These are phyloP conservation scores for Phialemonium atrogriseum DNA, from an alignment of 2,329 filamentous ascomycete species.

Conservation along the genomic window DNA sequence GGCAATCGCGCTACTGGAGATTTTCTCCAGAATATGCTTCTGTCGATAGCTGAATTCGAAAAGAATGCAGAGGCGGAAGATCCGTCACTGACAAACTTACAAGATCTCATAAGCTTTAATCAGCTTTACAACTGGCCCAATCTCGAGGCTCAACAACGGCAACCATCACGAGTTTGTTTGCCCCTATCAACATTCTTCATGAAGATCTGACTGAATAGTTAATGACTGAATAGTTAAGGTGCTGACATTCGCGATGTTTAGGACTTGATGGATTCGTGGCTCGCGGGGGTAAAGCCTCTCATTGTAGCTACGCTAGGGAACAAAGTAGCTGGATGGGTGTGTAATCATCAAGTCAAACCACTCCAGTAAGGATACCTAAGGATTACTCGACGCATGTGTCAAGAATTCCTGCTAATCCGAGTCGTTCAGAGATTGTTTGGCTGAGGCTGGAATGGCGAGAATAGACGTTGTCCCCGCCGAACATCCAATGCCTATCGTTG, in stretches of 20 bases:
- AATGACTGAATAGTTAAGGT: conserved; percentile 1
- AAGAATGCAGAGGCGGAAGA: not conserved
- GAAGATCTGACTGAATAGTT: no score
- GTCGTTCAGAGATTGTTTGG: conserved; percentile 1
- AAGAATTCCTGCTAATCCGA: not conserved
- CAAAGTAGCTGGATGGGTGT: not conserved
- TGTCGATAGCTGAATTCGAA: not conserved
- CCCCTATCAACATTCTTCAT: not conserved
- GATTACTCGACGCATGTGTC: not conserved
- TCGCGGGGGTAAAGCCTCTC: not conserved
- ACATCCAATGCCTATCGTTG: not conserved
- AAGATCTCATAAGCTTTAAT: conserved; percentile 1
- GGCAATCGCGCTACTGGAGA: not conserved
- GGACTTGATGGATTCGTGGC: not conserved
- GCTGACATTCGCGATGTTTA: not conserved
- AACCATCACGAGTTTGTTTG: not conserved
- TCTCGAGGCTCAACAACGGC: not conserved
- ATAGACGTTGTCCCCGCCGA: not conserved
- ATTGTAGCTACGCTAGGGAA: conserved; percentile 1
- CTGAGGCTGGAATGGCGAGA: not conserved
- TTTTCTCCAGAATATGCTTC: not conserved
- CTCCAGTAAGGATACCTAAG: not conserved
- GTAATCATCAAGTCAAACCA: not conserved
- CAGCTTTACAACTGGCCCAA: not conserved
- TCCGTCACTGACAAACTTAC: not conserved